These are phyloP conservation scores for Zea mays DNA, from an alignment of 176 grass and related monocot species.

Conservation along the genomic window Zm-B73-REFERENCE-NAM-5.0 NC_050103.1:153514501-153515000, in stretches of 20 bases:
- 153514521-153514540: no score
- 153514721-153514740: conserved; percentile 6
- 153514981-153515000: no score
- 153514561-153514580: conserved; percentile 16
- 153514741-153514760: background rate
- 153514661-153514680: conserved; percentile 21
- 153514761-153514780: conserved; percentile 7
- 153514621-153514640: conserved; percentile 6
- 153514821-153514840: background rate
- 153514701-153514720: conserved; percentile 23
- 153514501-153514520: conserved; percentile 12
- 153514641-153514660: background rate
- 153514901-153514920: no score
- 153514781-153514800: background rate
- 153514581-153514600: no score
- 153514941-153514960: no score
- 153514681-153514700: conserved; percentile 45
- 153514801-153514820: no score
- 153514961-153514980: no score
- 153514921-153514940: no score
- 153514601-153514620: background rate
- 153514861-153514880: conserved; percentile 19
- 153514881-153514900: background rate
- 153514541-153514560: no score
- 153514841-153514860: conserved; percentile 10